Percentiles rank a stretch among this genome's conserved stretches.
Conservation (phyloP, 148 eudicot genomes). For the Heliosperma pusillum region DNA sequence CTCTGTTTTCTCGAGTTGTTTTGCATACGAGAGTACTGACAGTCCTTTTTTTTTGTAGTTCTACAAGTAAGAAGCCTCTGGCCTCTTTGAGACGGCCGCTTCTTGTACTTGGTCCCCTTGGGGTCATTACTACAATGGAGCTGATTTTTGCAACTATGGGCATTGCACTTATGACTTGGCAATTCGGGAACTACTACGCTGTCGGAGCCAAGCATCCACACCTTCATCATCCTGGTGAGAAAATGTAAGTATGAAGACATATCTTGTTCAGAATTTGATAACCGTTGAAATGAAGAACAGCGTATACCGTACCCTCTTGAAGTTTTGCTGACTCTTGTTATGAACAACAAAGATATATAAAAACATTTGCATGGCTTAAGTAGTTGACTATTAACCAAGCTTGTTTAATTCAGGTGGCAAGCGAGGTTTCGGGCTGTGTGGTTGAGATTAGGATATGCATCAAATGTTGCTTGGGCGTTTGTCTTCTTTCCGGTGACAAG, state of each 20-base stretch:
- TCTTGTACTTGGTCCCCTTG: slow-evolving; percentile 44
- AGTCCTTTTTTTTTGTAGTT: slow-evolving; percentile 8
- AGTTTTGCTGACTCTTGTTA: too few species aligned
- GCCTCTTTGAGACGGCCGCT: slow-evolving; percentile 34
- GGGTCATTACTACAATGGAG: slow-evolving; percentile 41
- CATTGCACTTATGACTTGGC: slow-evolving; percentile 44
- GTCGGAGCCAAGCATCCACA: slow-evolving; percentile 38
- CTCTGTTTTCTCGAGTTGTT: background rate
- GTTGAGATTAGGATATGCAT: slow-evolving; percentile 48
- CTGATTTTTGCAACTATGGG: slow-evolving; percentile 40
- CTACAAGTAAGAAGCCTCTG: slow-evolving; percentile 13
- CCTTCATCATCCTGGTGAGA: slow-evolving; percentile 26
- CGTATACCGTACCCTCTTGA: background rate
- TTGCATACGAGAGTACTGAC: background rate
- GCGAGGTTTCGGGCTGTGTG: slow-evolving; percentile 37
- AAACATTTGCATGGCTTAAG: too few species aligned
- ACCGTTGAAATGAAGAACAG: background rate
- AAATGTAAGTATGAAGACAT: slow-evolving; percentile 27
- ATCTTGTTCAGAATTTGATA: background rate
- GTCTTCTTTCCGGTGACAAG: slow-evolving; percentile 56
- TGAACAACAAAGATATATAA: too few species aligned
- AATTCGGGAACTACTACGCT: slow-evolving; percentile 38
- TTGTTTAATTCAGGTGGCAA: slow-evolving; percentile 37
- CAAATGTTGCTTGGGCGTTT: slow-evolving; percentile 53
- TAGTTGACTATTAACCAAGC: too few species aligned